phyloP scores from a whole-genome alignment of 2,329 filamentous ascomycete species.

The Tolypocladium pustulatum region DNA sequence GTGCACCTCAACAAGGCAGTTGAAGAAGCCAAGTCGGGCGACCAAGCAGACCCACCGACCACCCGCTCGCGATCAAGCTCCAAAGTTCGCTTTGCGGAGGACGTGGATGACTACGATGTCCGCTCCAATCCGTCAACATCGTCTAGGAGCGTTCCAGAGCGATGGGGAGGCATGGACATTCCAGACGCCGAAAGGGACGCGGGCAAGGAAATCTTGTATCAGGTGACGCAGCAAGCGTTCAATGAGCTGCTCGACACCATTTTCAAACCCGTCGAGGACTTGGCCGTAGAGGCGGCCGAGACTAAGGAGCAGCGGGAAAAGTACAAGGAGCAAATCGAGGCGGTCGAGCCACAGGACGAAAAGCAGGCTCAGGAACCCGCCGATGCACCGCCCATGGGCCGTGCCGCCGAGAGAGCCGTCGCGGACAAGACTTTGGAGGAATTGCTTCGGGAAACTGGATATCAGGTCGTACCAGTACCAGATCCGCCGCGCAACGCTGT shows the following conservation, averaged over 20 bases:
- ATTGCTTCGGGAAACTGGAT: conserved; percentile 33
- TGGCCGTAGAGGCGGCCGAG: conserved; percentile 56
- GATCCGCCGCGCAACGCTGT: conserved; percentile 19
- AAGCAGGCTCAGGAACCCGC: conserved; percentile 3
- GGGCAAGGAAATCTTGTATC: conserved; percentile 80
- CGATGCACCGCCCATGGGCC: neutral
- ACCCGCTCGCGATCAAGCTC: conserved; percentile 58
- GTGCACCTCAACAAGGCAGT: conserved; percentile 17
- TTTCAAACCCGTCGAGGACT: conserved; percentile 71
- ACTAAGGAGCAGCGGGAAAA: conserved; percentile 52
- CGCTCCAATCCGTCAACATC: conserved; percentile 64
- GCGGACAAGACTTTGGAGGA: conserved; percentile 19
- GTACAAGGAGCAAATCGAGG: conserved; percentile 37
- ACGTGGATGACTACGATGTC: conserved; percentile 57
- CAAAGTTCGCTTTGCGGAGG: conserved; percentile 68
- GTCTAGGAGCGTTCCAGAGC: conserved; percentile 60
- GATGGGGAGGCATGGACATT: conserved; percentile 70
- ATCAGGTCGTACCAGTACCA: conserved; percentile 26
- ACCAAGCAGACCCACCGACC: conserved; percentile 14
- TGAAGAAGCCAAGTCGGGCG: conserved; percentile 31
- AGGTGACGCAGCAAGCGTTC: conserved; percentile 80
- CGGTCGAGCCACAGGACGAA: conserved; percentile 22
- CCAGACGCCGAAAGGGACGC: conserved; percentile 73
- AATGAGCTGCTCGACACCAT: conserved; percentile 84
- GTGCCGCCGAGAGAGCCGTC: conserved; percentile 3